Conservation (phyloP, 2,329 filamentous ascomycete species). For the Nectriaceae sp. region DNA sequence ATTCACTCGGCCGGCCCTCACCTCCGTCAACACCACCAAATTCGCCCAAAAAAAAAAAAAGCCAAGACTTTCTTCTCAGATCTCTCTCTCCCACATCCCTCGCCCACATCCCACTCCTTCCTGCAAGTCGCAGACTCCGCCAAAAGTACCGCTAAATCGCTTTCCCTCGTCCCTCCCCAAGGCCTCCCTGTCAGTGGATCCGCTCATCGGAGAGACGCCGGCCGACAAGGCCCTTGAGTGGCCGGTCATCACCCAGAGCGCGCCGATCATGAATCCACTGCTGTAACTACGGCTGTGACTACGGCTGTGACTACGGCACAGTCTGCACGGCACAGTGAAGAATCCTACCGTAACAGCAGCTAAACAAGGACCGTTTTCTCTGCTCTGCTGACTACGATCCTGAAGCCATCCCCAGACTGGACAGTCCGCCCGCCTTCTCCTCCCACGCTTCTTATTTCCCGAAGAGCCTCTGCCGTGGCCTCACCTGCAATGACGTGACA, state of each 20-base stretch:
- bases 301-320: background rate
- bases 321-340: constrained; percentile 12
- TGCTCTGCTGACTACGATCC: too few species aligned
- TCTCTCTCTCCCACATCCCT: background rate
- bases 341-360: constrained; percentile 1
- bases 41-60: too few species aligned
- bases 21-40: too few species aligned
- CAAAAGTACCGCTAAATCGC: background rate
- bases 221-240: background rate
- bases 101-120: background rate
- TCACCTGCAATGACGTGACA: too few species aligned
- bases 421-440: too few species aligned
- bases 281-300: too few species aligned
- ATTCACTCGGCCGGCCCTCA: too few species aligned
- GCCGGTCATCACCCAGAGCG: background rate
- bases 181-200: background rate
- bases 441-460: too few species aligned
- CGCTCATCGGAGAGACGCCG: background rate
- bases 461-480: background rate
- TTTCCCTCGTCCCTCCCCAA: background rate
- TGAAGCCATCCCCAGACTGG: too few species aligned
- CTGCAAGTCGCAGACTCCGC: background rate
- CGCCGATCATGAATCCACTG: background rate
- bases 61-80: too few species aligned
- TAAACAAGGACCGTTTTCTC: constrained; percentile 8